Conservation (phyloP, 352 stramenopile genomes). For the Aphanomyces stellatus region DNA sequence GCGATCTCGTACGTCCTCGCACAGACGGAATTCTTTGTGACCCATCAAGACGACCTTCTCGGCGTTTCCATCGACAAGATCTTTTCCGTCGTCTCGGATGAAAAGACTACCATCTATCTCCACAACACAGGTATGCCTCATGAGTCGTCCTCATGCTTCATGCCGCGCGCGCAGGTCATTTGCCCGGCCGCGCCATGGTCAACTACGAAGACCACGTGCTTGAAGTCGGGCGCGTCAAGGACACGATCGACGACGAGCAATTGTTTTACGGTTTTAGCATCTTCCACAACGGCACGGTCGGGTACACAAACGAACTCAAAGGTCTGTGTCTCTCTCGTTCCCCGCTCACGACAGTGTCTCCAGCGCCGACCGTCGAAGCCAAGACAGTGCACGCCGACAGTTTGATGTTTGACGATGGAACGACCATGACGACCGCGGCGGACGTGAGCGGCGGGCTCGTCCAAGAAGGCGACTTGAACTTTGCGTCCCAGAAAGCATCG, state of each 20-base stretch:
- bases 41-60: constrained; percentile 72
- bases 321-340: constrained; percentile 25
- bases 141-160: background rate
- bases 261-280: constrained; percentile 63
- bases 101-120: constrained; percentile 46
- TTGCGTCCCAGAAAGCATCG: constrained; percentile 56
- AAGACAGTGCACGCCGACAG: constrained; percentile 58
- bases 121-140: constrained; percentile 55
- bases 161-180: background rate
- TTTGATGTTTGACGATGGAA: constrained; percentile 64
- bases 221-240: constrained; percentile 43
- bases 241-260: constrained; percentile 40
- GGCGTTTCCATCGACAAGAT: constrained; percentile 71
- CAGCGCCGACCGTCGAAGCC: constrained; percentile 49
- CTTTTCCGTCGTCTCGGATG: constrained; percentile 66
- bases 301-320: constrained; percentile 55
- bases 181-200: constrained; percentile 60
- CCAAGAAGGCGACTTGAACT: constrained; percentile 61
- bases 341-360: background rate
- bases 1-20: constrained; percentile 56
- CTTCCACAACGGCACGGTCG: constrained; percentile 51
- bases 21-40: constrained; percentile 75
- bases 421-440: constrained; percentile 68
- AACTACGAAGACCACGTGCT: constrained; percentile 54
- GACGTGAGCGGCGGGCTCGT: constrained; percentile 72